These are phyloP conservation scores for Trichoderma cornu-damae DNA, from an alignment of 2,329 filamentous ascomycete genomes.

Conservation along the genomic window DNA sequence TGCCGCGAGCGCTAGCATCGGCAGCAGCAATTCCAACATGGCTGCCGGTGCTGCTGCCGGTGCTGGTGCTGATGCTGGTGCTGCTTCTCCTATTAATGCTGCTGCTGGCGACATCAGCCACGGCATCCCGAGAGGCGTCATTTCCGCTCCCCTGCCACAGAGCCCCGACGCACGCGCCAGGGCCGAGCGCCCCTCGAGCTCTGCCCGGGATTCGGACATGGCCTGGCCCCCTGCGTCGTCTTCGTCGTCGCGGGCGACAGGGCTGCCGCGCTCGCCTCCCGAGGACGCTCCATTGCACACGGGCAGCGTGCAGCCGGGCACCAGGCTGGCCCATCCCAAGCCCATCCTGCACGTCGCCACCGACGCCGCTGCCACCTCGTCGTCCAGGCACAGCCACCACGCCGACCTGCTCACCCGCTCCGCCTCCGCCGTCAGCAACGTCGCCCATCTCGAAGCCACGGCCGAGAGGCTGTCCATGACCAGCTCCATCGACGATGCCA, in stretches of 20 bases:
- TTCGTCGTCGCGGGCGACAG: neutral
- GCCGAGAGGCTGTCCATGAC: conserved; percentile 69
- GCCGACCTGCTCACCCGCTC: conserved; percentile 59
- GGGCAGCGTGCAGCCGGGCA: conserved; percentile 42
- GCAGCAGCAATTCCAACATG: neutral
- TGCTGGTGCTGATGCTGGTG: neutral
- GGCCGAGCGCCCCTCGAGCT: conserved; percentile 7
- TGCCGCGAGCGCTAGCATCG: too few species aligned
- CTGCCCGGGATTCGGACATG: conserved; percentile 11
- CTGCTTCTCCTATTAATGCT: neutral
- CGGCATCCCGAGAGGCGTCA: conserved; percentile 16
- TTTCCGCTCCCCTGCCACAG: conserved; percentile 14
- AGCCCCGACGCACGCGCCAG: conserved; percentile 19
- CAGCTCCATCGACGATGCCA: conserved; percentile 73
- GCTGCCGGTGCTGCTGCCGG: neutral
- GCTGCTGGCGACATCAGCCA: conserved; percentile 5
- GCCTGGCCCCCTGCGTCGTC: neutral
- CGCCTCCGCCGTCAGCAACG: conserved; percentile 59
- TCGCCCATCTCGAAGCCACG: conserved; percentile 68
- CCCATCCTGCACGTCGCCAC: conserved; percentile 47
- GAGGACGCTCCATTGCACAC: conserved; percentile 31
- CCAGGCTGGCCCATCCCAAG: conserved; percentile 35
- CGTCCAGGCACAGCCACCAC: conserved; percentile 48
- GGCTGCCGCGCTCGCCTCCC: neutral
- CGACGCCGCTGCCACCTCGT: conserved; percentile 37